Evolutionary conservation across 768 basidiomycete species (phyloP), one percentile per base, ranked within the genome.

Genomic region (Suillus variegatus): DNA sequence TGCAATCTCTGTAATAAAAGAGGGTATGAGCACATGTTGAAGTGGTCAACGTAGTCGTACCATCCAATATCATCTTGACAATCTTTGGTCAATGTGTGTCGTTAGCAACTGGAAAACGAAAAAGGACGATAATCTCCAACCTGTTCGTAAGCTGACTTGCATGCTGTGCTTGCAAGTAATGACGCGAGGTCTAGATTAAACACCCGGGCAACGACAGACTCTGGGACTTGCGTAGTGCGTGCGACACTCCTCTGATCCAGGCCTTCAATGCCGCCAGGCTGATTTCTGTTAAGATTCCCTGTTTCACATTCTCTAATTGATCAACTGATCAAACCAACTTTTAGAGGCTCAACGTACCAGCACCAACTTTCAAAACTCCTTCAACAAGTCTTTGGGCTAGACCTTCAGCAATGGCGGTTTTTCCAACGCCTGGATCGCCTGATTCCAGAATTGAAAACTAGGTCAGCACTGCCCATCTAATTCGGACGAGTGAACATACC

Each of bases 91-190:
- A n/a, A 47, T n/a, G n/a, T n/a, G 20, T 12, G 20, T 2, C 4
- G 7, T 63, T 55, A 52, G 46, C 41, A 20, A 51, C 16, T 25
- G 13, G 28, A 22, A 41, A 51, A 32, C 14, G 8, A 36, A 20
- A 18, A 61, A 36, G 6, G 25, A 47, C 6, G 3, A 44, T 32
- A 6, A 14, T n/a, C 20, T 35, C 62, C 4, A n/a, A 65, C 64
- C 49, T 61, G 49, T 61, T 65, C 64, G 40, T 65, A 65, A 6
- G 64, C 64, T n/a, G 49, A 61, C 38, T 65, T 65, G 47, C 64
- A 65, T 36, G 60, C 60, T 10, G 64, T 65, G 28, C 60, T 65
- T n/a, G 64, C 64, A 20, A 65, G 64, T 38, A 65, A 46, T 16
- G 64, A 35, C 16, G 60, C 60, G 44, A 65, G 64, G 47, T 65